A percentile compares a stretch with the other conserved stretches of the same genome.
Conservation (phyloP, 106 monocot species). For the Amphibolis antarctica region DNA sequence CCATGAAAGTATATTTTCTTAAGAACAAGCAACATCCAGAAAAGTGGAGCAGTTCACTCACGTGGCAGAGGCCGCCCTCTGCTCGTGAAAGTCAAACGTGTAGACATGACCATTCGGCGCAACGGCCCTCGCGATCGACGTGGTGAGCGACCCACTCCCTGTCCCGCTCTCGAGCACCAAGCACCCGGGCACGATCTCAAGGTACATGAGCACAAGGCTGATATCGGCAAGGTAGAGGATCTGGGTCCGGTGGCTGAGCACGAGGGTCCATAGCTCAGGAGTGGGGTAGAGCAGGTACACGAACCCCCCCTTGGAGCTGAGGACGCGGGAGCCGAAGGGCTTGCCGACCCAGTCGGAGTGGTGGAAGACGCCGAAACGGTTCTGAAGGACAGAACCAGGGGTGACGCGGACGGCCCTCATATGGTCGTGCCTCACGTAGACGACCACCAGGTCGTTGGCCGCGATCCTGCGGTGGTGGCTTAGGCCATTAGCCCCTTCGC, state of each 20-base stretch:
- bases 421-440: conserved; percentile 77
- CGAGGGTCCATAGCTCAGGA: conserved; percentile 89
- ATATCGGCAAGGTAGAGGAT: conserved; percentile 88
- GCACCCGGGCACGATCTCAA: conserved; percentile 89
- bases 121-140: conserved; percentile 84
- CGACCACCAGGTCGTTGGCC: conserved; percentile 72
- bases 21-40: too few species aligned
- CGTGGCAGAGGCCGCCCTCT: conserved; percentile 76
- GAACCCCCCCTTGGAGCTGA: conserved; percentile 62
- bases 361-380: conserved; percentile 80
- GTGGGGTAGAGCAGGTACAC: conserved; percentile 79
- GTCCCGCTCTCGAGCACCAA: conserved; percentile 92
- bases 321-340: conserved; percentile 64
- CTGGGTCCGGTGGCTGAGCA: conserved; percentile 87
- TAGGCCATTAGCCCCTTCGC: conserved; percentile 2
- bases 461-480: conserved; percentile 38
- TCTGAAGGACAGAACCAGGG: conserved; percentile 46
- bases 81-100: conserved; percentile 95
- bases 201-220: conserved; percentile 71
- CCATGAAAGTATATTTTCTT: too few species aligned
- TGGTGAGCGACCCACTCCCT: conserved; percentile 88
- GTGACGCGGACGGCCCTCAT: conserved; percentile 64
- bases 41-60: conserved; percentile 8
- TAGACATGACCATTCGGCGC: conserved; percentile 77
- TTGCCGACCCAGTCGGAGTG: conserved; percentile 92